Conservation (phyloP, 108 stramenopile species). For the Cyclotella atomus region DNA sequence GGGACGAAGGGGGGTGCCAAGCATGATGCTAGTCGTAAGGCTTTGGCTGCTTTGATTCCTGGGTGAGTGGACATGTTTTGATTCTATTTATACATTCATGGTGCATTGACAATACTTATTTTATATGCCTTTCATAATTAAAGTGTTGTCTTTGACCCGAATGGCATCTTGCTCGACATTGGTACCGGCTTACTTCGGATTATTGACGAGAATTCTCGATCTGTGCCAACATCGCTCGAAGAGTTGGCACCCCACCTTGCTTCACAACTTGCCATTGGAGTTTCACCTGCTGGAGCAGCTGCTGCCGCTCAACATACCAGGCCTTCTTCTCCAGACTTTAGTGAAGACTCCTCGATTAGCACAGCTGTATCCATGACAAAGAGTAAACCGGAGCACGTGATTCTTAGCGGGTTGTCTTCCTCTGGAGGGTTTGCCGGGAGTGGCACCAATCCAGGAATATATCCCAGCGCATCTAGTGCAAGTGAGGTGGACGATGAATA, state of each 20-base stretch:
- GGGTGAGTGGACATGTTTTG: conserved; percentile 25
- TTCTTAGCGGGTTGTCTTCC: conserved; percentile 17
- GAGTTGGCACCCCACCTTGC: conserved; percentile 72
- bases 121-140: too few relatives aligned
- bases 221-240: conserved; percentile 39
- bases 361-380: conserved; percentile 45
- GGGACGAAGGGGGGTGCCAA: conserved; percentile 70
- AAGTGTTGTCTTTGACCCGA: conserved; percentile 64
- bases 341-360: conserved; percentile 55
- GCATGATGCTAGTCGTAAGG: conserved; percentile 78
- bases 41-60: conserved; percentile 65
- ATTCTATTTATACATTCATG: not conserved
- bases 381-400: conserved; percentile 16
- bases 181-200: conserved; percentile 17
- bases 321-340: conserved; percentile 43
- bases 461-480: conserved; percentile 72
- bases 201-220: conserved; percentile 23
- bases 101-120: not conserved
- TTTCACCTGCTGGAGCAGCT: not conserved
- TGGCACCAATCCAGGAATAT: conserved; percentile 43
- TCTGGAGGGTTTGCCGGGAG: not conserved
- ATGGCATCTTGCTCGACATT: conserved; percentile 63
- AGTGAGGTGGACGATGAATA: conserved; percentile 67
- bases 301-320: not conserved
- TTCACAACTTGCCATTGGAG: conserved; percentile 72